Percentiles rank a stretch among this genome's conserved stretches.
Evolutionary conservation across 495 filamentous ascomycete species (phyloP).

Genomic region (Podospora fimiseda): DNA sequence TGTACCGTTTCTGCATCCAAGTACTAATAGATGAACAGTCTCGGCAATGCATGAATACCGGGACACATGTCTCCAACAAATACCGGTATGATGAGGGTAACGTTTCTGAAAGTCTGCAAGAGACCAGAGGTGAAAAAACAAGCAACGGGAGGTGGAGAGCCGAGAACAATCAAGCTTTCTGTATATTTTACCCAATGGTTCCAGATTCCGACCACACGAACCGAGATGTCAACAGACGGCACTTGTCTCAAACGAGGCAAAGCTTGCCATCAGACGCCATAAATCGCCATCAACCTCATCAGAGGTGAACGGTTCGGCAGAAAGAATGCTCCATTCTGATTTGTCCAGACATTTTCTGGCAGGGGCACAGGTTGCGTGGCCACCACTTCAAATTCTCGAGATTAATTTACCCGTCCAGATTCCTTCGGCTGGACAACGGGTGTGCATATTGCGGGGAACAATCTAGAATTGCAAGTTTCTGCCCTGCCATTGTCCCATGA

Average conservation of each 20-base stretch:
- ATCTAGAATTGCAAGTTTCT: neutral
- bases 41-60: neutral
- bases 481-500: neutral
- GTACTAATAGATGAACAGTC: neutral
- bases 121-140: neutral
- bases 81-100: neutral
- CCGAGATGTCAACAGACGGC: too few species aligned
- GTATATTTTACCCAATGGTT: too few species aligned
- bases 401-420: neutral
- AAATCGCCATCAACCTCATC: neutral
- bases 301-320: neutral
- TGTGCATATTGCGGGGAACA: neutral
- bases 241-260: too few species aligned
- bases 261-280: constrained; percentile 1
- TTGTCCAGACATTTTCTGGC: neutral
- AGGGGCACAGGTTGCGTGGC: neutral
- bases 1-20: neutral
- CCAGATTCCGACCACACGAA: too few species aligned
- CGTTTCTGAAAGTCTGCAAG: neutral
- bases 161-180: neutral
- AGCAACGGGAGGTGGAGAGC: neutral
- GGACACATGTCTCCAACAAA: neutral
- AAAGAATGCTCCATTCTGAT: neutral
- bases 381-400: neutral
- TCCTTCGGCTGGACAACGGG: neutral